Evolutionary conservation across 192 early-diverging fungal genomes (phyloP), one percentile per base, ranked within the genome.

Genomic region (Kappamyces sp.): DNA sequence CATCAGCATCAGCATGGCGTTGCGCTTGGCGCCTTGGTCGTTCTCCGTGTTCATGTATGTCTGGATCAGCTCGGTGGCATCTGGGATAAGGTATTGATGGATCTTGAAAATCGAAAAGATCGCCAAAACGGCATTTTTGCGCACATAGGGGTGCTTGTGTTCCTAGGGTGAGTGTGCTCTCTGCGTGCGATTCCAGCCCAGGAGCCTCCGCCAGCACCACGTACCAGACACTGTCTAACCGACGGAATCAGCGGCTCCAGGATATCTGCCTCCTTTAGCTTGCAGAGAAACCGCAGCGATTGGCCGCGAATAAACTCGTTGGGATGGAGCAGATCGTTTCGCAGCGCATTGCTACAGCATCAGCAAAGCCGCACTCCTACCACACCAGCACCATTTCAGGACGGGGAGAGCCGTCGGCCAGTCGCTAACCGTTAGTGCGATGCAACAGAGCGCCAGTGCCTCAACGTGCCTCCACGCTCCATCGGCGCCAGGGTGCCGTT

Each of bases 291-390:
- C 30, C 96, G 85, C 57, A 99, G 83, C 34, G 90, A 95, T 2
- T 83, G 83, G 14, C 94, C 96, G 55, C 96, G 83, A 61, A 99
- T 91, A 64, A 88, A 99, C 78, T 99, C 96, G 73, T 99, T 99
- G 41, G 96, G 93, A 69, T 97, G 94, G 72, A 93, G 91, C 33
- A 99, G 73, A 70, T 99, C 96, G 54, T 93, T 95, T 69, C 89
- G 78, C 51, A 97, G 71, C 37, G 92, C 88, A 67, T 99, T 96
- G 76, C 87, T 88, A 36, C 36, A 45, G 15, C 37, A 29, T 14
- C 41, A 68, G 40, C 8, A 61, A 35, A 14, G 47, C 4, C 3
- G 29, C 11, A 39, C 22, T 22, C 62, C 59, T 74, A 90, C 88
- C 91, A 94, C 45, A 95, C 91, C 33, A 98, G 81, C 62, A 96